Evolutionary conservation across 306 rosid genomes (phyloP).

Genomic region (Cucurbita ficifolia): DNA sequence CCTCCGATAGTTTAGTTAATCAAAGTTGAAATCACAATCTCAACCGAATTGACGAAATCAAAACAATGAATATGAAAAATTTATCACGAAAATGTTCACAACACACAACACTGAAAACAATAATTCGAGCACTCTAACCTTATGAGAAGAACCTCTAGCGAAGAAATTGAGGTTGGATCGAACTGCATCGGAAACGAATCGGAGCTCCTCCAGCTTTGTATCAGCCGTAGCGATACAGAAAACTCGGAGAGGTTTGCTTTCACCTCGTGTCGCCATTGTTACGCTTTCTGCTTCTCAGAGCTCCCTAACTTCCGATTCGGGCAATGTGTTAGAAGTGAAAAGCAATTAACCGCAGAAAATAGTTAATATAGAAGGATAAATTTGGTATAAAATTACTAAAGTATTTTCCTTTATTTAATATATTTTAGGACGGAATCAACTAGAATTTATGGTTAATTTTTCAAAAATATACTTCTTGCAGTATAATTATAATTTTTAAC

Average conservation of each 20-base stretch:
- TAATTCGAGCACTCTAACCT: constrained; percentile 18
- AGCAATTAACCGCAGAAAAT: too few species aligned
- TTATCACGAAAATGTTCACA: neutral
- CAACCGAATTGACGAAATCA: neutral
- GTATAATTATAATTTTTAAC: too few species aligned
- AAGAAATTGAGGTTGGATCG: constrained; percentile 46
- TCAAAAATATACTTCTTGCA: too few species aligned
- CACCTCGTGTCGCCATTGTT: constrained; percentile 13
- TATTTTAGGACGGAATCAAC: too few species aligned
- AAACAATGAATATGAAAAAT: neutral
- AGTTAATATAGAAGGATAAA: too few species aligned
- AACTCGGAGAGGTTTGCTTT: constrained; percentile 22
- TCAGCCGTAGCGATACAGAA: constrained; percentile 75
- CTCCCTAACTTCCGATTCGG: neutral
- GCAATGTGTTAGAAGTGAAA: too few species aligned
- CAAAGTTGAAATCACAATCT: neutral
- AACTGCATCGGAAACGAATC: constrained; percentile 44
- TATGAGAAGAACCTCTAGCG: constrained; percentile 24
- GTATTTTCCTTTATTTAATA: too few species aligned
- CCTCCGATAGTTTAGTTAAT: neutral
- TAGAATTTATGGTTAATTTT: too few species aligned
- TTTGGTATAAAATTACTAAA: too few species aligned
- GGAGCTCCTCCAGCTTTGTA: constrained; percentile 73
- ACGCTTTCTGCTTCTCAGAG: neutral
- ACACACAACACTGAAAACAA: neutral